Evolutionary conservation across 1,139 yeast species (phyloP), one percentile per base, ranked within the genome.

Genomic region (Hemisphaericaspora xylanilytica): DNA sequence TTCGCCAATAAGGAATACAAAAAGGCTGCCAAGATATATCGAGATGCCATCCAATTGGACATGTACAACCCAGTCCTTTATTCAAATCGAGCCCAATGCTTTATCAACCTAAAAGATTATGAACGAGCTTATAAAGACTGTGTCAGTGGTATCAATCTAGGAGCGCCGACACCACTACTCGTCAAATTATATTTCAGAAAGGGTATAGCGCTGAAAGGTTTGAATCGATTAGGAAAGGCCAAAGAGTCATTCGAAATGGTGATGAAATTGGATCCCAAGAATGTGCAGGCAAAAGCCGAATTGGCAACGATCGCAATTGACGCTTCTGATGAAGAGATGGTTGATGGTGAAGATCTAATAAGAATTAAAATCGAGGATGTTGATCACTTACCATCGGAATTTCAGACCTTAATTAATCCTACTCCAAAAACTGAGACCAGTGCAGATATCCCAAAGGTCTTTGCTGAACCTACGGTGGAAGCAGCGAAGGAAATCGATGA

Each of bases 81-180:
- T 56, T 81, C 96, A 11, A 90, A 90, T 58, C 67, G 90, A 39
- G 94, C 97, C 3, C 82, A 86, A 56, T 77, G 89, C 21, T 73
- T 79, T 48, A 59, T 85, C 38, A 79, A 82, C 49, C 61, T 83
- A 5, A 59, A 69, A 6, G 72, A 74, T 33, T 78, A 73, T 65
- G 61, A 65, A 3, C 71, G 77, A 30, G 95, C 92, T 1, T 55
- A 81, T 10, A 60, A 62, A 13, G 88, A 84, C 52, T 78, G 90
- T 47, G 68, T 75, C 16, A 52, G 55, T 6, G 92, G 95, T 0
- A 59, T 88, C 25, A 54, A 52, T 10, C 50, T 70, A 2, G 67
- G 61, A 21, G 59, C 68, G 0, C 59, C 52, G 1, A 32, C 40
- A 1, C 59, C 60, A 30, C 62, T 76, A 0, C 52, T 50, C 31